Percentiles rank a stretch among this genome's conserved stretches.
Evolutionary conservation across 148 eudicot species (phyloP).

Genomic region (Nepenthes mirabilis): DNA sequence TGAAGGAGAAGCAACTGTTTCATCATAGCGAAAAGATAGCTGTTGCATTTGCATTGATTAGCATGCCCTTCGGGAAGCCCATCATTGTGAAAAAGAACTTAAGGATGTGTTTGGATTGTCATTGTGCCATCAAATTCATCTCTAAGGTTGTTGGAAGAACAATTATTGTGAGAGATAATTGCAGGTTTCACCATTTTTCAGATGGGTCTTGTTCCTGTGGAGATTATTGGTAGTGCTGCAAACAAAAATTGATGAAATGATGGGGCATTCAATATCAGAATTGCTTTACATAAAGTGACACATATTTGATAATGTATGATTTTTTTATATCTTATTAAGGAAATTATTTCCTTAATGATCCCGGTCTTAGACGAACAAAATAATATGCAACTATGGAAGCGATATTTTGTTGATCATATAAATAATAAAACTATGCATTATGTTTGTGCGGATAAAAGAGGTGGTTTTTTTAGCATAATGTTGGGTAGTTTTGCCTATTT

Average conservation of each 20-base stretch:
- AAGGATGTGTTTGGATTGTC: conserved; percentile 37
- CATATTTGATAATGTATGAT: no score
- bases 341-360: no score
- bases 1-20: conserved; percentile 24
- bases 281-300: no score
- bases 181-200: conserved; percentile 39
- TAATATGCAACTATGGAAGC: no score
- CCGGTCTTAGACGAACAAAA: no score
- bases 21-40: conserved; percentile 43
- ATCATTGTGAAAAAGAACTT: conserved; percentile 36
- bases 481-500: no score
- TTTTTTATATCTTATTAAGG: no score
- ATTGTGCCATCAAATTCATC: conserved; percentile 30
- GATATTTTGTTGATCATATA: no score
- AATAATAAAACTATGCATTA: no score
- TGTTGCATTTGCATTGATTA: conserved; percentile 29
- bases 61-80: conserved; percentile 29
- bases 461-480: no score
- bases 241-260: neutral
- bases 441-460: no score
- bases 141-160: conserved; percentile 29
- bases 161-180: conserved; percentile 37
- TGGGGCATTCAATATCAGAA: no score
- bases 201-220: conserved; percentile 40
- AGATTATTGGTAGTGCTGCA: conserved; percentile 23